Evolutionary conservation across 1,139 yeast genomes (phyloP).

Genomic region (Suhomyces choctaworum): DNA sequence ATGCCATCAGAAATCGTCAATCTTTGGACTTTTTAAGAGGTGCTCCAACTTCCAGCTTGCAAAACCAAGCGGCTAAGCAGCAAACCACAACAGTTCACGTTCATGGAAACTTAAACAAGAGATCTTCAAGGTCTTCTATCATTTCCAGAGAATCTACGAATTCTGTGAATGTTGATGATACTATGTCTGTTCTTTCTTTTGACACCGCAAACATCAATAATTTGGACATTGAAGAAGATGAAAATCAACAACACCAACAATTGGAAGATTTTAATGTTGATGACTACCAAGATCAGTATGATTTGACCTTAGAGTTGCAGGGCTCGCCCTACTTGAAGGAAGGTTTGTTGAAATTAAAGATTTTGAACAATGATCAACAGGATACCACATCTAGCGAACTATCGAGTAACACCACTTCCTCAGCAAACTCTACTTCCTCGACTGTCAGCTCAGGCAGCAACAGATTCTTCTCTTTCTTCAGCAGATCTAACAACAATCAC

Average conservation of each 20-base stretch:
- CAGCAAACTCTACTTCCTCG: constrained; percentile 28
- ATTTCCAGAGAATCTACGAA: constrained; percentile 30
- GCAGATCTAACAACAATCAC: constrained; percentile 14
- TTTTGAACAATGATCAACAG: constrained; percentile 43
- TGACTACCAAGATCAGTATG: constrained; percentile 53
- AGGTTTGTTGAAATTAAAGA: constrained; percentile 60
- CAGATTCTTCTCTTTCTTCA: constrained; percentile 30
- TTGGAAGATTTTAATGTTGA: constrained; percentile 43
- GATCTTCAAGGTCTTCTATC: constrained; percentile 41
- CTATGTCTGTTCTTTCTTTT: constrained; percentile 38
- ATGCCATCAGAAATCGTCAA: constrained; percentile 28
- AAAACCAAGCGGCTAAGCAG: constrained; percentile 4
- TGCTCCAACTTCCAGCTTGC: constrained; percentile 6
- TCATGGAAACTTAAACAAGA: constrained; percentile 24
- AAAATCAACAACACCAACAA: constrained; percentile 15
- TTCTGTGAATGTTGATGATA: constrained; percentile 32
- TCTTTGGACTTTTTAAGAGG: constrained; percentile 32
- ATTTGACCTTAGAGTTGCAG: constrained; percentile 59
- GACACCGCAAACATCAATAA: constrained; percentile 33
- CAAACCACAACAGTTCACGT: constrained; percentile 3
- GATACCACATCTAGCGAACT: constrained; percentile 27
- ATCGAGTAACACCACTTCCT: constrained; percentile 19
- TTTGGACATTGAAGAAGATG: constrained; percentile 18
- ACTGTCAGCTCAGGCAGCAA: constrained; percentile 15
- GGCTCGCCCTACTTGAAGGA: constrained; percentile 84